Evolutionary conservation across 106 monocot species (phyloP), one percentile per base, ranked within the genome.

Genomic region (Allium cepa): DNA sequence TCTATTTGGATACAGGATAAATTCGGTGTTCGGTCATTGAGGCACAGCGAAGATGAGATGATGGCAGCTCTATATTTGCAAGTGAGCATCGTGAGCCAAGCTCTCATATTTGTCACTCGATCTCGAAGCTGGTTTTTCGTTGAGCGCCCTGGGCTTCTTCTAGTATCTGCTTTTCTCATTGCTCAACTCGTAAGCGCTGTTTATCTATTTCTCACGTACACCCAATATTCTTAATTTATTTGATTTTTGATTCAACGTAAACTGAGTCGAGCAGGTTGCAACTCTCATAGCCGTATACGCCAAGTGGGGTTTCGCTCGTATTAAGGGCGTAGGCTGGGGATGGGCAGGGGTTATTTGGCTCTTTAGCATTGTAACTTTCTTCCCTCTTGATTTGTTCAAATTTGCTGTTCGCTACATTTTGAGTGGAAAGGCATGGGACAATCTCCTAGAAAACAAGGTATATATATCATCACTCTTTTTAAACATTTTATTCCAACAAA

Each of bases 311-410:
- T 85, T 81, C 60, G 78, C 85, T 11, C 55, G 78, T 13, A 81
- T 81, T 5, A 72, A 72, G 22, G 85, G 85, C 9, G 66, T 85
- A 26, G 85, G 81, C 12, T 85, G 81, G 85, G 85, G 81, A 18
- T 85, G 81, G 81, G 81, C 85, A 36, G 85, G 85, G 46, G 78
- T 81, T 57, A 85, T 85, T 72, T 85, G 85, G 85, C 72, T 85
- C 28, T 81, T 78, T 50, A 85, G 85, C 27, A 11, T 85, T 26
- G 72, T 81, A 17, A 61, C 68, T 46, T 85, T 66, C 75, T 49
- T 85, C 68, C 85, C 85, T 26, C 85, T 85, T 47, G 85, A 85
- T 60, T 8, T 51, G 50, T 79, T 85, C 75, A 85, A 85, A 59
- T 78, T 85, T 27, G 75, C 57, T 47, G 78, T 85, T 59, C 78